phyloP scores from a whole-genome alignment of 2,329 filamentous ascomycete genomes.

The Bipolaris cookei region DNA sequence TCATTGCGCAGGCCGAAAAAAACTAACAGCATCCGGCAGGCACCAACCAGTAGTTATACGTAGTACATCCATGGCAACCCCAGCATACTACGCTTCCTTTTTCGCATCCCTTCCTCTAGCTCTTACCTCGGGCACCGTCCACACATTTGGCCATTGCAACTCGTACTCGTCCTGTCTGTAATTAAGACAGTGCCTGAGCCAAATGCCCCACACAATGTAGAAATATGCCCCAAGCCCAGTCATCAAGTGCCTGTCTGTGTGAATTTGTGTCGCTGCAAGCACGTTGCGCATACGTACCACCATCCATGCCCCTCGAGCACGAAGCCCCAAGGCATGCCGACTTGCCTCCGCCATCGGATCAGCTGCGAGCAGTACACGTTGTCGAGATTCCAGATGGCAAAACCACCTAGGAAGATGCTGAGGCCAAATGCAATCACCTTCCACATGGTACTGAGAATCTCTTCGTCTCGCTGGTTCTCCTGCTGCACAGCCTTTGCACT shows the following conservation, averaged over 20 bases:
- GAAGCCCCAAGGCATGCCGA: conserved; percentile 81
- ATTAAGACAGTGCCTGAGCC: conserved; percentile 78
- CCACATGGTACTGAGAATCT: conserved; percentile 75
- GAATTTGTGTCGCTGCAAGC: conserved; percentile 11
- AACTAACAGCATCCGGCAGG: no score
- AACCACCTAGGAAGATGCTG: conserved; percentile 74
- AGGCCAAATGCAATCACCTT: conserved; percentile 73
- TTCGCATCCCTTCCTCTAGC: conserved; percentile 45
- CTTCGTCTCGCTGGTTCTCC: conserved; percentile 62
- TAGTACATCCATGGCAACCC: no score
- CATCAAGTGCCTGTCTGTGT: conserved; percentile 69
- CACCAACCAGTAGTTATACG: no score
- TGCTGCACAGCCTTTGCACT: conserved; percentile 49
- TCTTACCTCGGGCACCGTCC: conserved; percentile 59
- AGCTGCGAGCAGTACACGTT: conserved; percentile 75
- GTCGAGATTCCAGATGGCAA: conserved; percentile 79
- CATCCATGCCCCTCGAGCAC: conserved; percentile 75
- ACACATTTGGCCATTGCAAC: conserved; percentile 70
- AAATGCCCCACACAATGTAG: conserved; percentile 84
- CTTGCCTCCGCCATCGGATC: conserved; percentile 67
- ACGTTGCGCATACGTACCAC: conserved; percentile 61
- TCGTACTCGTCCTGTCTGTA: conserved; percentile 73
- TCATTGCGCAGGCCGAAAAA: no score
- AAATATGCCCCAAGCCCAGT: conserved; percentile 83
- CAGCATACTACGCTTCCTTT: conserved; percentile 27